Evolutionary conservation across 768 basidiomycete species (phyloP), one percentile per base, ranked within the genome.

Genomic region (Lentinula sp.): DNA sequence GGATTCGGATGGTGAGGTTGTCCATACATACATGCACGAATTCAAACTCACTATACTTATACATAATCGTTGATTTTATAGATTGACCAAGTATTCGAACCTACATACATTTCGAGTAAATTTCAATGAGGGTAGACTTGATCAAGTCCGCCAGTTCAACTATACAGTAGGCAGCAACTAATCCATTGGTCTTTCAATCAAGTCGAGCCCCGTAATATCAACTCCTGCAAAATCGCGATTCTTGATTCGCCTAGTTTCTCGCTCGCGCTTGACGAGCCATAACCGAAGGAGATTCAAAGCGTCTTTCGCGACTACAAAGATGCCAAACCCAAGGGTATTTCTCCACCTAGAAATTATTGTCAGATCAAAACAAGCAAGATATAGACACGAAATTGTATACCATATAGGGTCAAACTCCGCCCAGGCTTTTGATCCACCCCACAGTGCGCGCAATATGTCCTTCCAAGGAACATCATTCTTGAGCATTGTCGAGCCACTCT

Each of bases 161-260:
- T 28, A 28, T 28, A 28, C 28, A 28, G 28, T 28, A 28, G 28
- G 28, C 28, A 28, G 28, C 28, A 28, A 28, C 28, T 28, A 20
- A 23, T 9, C n/a, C 18, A 9, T 5, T 48, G 28, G 12, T n/a
- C 35, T 51, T 4, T 51, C 33, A 51, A 90, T 79, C 32, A 92
- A 77, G 69, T 92, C 89, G 43, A 91, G 76, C 63, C 83, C 85
- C 10, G 73, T 69, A 48, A 83, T 66, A 66, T 91, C 89, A n/a
- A 91, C 81, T 0, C 87, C 88, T n/a, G 77, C 75, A 68, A 92
- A 92, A 46, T 88, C 83, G 62, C 82, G 80, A 67, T 79, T 88
- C 73, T 85, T 88, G 32, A 92, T 84, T 23, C 77, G 75, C 13
- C 90, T 78, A 2, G 83, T 85, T 68, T 88, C 84, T 5, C 91